These are phyloP conservation scores for Ustilago trichophora DNA, from an alignment of 1,284 basidiomycete genomes.

Conservation along the genomic window DNA sequence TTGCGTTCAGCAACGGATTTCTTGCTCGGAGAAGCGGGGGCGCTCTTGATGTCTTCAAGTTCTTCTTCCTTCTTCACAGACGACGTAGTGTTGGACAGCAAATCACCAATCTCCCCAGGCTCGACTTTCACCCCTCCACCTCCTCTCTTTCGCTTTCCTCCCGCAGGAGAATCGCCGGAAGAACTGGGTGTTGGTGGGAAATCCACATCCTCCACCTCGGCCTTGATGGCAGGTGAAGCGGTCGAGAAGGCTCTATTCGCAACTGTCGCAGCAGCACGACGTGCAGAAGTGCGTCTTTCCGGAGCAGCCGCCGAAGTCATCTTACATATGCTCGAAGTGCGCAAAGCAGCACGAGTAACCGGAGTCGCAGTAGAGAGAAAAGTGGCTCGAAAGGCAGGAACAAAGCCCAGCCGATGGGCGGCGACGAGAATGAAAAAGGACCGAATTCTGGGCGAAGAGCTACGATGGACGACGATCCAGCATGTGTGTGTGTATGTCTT, in stretches of 20 bases:
- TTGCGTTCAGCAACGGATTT: conserved; percentile 49
- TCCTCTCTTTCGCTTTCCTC: conserved; percentile 11
- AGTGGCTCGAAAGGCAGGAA: not conserved
- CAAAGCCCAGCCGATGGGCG: conserved; percentile 15
- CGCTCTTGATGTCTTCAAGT: not conserved
- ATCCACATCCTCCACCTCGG: conserved; percentile 2
- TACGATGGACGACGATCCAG: too few species aligned
- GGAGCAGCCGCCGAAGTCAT: not conserved
- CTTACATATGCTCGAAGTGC: too few species aligned
- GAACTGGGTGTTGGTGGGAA: conserved; percentile 14
- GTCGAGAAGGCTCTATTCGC: conserved; percentile 1
- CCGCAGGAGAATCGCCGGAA: not conserved
- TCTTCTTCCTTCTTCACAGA: conserved; percentile 9
- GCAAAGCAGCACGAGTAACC: too few species aligned
- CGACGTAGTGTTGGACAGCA: not conserved
- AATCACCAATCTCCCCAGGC: conserved; percentile 6
- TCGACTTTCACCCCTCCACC: conserved; percentile 7
- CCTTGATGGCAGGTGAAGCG: conserved; percentile 9
- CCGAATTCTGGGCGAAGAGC: conserved; percentile 32
- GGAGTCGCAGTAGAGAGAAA: not conserved
- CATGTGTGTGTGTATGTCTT: too few species aligned
- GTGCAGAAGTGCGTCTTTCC: conserved; percentile 6
- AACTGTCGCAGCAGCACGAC: not conserved
- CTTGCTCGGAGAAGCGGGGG: conserved; percentile 2
- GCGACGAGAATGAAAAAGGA: conserved; percentile 3